These are phyloP conservation scores for Aquilaria sinensis DNA, from an alignment of 345 rosid species.

Conservation along the genomic window DNA sequence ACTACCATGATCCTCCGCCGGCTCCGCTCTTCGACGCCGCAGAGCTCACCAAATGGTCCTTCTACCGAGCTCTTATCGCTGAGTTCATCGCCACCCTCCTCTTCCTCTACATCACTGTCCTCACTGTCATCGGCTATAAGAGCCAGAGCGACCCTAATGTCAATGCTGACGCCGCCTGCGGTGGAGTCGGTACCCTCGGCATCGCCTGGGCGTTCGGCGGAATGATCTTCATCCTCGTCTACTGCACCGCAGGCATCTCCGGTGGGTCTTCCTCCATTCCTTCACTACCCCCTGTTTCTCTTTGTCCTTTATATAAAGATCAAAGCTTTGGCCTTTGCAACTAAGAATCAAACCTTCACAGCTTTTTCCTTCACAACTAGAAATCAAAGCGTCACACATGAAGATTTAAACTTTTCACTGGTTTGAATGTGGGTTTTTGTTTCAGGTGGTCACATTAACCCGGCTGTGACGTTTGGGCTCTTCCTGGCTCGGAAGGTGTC, in stretches of 20 bases:
- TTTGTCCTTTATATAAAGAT: too few relatives aligned
- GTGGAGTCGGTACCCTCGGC: constrained; percentile 73
- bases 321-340: too few relatives aligned
- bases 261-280: constrained; percentile 22
- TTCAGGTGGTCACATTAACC: constrained; percentile 80
- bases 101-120: constrained; percentile 62
- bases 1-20: constrained; percentile 76
- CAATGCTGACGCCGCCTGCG: constrained; percentile 31
- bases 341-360: too few relatives aligned
- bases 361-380: too few relatives aligned
- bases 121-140: constrained; percentile 74
- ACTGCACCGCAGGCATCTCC: constrained; percentile 88
- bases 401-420: background rate
- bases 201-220: constrained; percentile 93
- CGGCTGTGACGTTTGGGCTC: constrained; percentile 82
- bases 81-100: constrained; percentile 83
- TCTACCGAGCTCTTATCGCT: constrained; percentile 78
- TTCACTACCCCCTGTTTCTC: too few relatives aligned
- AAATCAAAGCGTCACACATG: too few relatives aligned
- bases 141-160: constrained; percentile 30
- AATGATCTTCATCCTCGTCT: constrained; percentile 75
- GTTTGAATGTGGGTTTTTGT: background rate
- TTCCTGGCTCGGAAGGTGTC: constrained; percentile 78
- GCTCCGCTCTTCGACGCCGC: constrained; percentile 49
- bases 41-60: constrained; percentile 70